Evolutionary conservation across 257 asterid species (phyloP).

Genomic region (Fraxinus anomala): DNA sequence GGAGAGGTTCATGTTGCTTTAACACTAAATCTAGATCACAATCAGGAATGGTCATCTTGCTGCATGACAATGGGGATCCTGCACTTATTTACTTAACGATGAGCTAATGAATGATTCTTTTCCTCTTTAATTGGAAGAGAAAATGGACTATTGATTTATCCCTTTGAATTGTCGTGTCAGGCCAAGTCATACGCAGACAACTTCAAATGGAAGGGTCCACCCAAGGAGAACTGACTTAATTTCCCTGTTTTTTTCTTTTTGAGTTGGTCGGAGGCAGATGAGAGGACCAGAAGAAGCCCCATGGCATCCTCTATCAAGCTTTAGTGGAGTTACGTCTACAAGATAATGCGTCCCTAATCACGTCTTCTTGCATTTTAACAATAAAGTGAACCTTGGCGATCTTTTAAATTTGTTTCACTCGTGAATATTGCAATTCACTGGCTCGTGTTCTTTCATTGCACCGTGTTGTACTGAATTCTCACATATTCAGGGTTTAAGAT

Average conservation of each 20-base stretch:
- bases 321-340: conserved; percentile 20
- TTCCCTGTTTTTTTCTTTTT: conserved; percentile 14
- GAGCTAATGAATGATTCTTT: background rate
- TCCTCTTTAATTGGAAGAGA: background rate
- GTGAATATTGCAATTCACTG: background rate
- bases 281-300: background rate
- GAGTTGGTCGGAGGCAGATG: conserved; percentile 5
- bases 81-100: background rate
- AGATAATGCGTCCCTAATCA: background rate
- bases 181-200: conserved; percentile 84
- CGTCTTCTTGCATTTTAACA: conserved; percentile 28
- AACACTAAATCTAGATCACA: background rate
- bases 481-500: background rate
- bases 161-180: conserved; percentile 40
- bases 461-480: background rate
- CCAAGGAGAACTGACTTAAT: conserved; percentile 42
- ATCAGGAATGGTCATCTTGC: background rate
- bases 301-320: conserved; percentile 20
- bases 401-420: background rate
- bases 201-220: conserved; percentile 97
- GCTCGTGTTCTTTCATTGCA: background rate
- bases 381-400: conserved; percentile 14
- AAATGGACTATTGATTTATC: background rate
- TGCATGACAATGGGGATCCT: background rate
- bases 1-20: background rate